Evolutionary conservation across 805 yeast genomes (phyloP).

Genomic region (Limtongia smithiae): DNA sequence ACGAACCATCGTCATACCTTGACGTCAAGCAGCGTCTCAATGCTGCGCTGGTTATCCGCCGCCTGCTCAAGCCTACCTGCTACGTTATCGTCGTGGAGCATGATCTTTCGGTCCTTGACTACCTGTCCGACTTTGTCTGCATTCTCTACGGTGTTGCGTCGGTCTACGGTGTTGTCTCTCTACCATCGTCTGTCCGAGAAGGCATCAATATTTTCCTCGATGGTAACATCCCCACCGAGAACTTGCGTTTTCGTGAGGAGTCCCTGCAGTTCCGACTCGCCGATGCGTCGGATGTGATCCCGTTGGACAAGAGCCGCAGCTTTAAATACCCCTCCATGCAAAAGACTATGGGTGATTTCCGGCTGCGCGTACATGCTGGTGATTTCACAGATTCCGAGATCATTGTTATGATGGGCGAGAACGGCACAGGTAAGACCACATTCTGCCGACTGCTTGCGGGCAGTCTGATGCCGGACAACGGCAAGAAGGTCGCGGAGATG

Average conservation of each 20-base stretch:
- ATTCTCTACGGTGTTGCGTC: slow-evolving; percentile 97
- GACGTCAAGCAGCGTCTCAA: slow-evolving; percentile 98
- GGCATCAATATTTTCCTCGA: slow-evolving; percentile 98
- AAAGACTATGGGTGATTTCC: slow-evolving; percentile 96
- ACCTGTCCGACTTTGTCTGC: slow-evolving; percentile 94
- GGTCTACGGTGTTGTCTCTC: slow-evolving; percentile 96
- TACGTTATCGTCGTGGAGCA: slow-evolving; percentile 98
- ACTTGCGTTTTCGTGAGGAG: slow-evolving; percentile 94
- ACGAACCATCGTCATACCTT: slow-evolving; percentile 96
- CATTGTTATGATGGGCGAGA: slow-evolving; percentile 99
- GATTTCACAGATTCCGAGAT: slow-evolving; percentile 95
- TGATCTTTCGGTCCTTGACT: slow-evolving; percentile 96
- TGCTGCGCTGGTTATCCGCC: slow-evolving; percentile 92
- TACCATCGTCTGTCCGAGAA: slow-evolving; percentile 96
- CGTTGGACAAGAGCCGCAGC: slow-evolving; percentile 73
- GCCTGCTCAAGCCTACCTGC: slow-evolving; percentile 61
- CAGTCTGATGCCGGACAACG: slow-evolving; percentile 80
- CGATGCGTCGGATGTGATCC: slow-evolving; percentile 77
- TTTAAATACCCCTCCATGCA: slow-evolving; percentile 75
- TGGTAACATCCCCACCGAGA: slow-evolving; percentile 96
- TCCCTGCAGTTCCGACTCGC: slow-evolving; percentile 88
- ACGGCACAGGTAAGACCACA: slow-evolving; percentile 99
- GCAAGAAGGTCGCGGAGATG: slow-evolving; percentile 74
- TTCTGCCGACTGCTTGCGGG: slow-evolving; percentile 95
- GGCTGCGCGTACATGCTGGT: slow-evolving; percentile 75